Evolutionary conservation across 2,329 filamentous ascomycete genomes (phyloP).

Genomic region (Fusarium haematococcum): DNA sequence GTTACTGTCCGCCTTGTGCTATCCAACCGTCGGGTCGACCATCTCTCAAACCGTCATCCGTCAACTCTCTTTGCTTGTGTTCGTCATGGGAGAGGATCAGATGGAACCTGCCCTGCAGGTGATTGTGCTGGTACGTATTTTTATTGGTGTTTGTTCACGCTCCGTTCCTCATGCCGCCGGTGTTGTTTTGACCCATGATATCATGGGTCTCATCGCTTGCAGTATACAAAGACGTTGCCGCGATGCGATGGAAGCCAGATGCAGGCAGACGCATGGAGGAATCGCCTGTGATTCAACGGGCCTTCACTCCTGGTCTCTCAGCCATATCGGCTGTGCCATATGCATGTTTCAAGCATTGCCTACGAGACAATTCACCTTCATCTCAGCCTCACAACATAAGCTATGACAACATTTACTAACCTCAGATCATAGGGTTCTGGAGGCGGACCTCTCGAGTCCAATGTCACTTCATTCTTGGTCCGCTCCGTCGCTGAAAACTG

Average conservation of each 20-base stretch:
- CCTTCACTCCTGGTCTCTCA: neutral
- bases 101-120: conserved; percentile 72
- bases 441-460: conserved; percentile 90
- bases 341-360: neutral
- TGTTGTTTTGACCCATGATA: conserved; percentile 13
- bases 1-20: neutral
- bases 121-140: conserved; percentile 75
- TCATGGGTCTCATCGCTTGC: conserved; percentile 4
- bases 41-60: conserved; percentile 16
- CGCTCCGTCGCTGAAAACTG: conserved; percentile 83
- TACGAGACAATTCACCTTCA: neutral
- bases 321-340: neutral
- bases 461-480: conserved; percentile 89
- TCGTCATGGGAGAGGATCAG: conserved; percentile 42
- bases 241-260: neutral
- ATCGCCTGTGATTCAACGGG: neutral
- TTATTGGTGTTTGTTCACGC: conserved; percentile 15
- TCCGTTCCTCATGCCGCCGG: neutral
- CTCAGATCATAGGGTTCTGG: conserved; percentile 76
- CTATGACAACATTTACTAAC: conserved; percentile 19
- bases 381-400: neutral
- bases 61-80: conserved; percentile 10
- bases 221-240: neutral
- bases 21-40: neutral
- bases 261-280: neutral